Base-by-base conservation (phyloP, 2,329 filamentous ascomycete genomes). In the Xylaria sp. region DNA sequence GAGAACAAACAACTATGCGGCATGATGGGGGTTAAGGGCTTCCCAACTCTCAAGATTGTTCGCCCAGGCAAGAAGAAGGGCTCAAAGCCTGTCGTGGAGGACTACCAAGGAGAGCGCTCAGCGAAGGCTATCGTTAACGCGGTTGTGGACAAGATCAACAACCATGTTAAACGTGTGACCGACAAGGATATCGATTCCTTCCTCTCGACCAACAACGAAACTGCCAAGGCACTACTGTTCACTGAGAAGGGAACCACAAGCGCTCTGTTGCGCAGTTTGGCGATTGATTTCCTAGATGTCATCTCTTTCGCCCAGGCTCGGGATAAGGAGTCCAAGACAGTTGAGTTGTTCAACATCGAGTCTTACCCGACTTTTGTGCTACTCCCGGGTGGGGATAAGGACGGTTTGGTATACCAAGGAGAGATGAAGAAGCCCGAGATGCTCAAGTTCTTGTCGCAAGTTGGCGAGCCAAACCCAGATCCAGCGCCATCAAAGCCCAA, bases 21-120 rank as follows among this genome's bases (percentile, higher is more conserved):
- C 55, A 82, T 85, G 73, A 92, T 98, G 88, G 95, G 94, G 64
- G 88, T 99, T 5, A 86, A 97, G 82, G 96, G 96, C 67, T 99
- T 98, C 82, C 96, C 96, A 0, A 98, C 96, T 0, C 85, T 99
- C 72, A 99, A 99, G 86, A 95, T 97, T 56, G 89, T 98, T 61
- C 90, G 89, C 24, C 96, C 96, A 0, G 89, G 92, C 71, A 93
- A 71, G 11, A 69, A 93, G 83, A 82, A 87, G 36, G 81, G 82
- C 42, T 91, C 91, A 66, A 92, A 89, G 77, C 95, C 96, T 1
- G 85, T 89, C 3, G 89, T 98, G 7, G 94, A 98, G 79, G 94
- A 98, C 78, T 99, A 99, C 82, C 87, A 96, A 68, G 96, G 96
- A 14, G 84, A 89, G 12, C 89, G 96, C 69, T 91, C 86, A 3